Evolutionary conservation across 805 yeast species (phyloP).

Genomic region (Jamesozyma rosinii): DNA sequence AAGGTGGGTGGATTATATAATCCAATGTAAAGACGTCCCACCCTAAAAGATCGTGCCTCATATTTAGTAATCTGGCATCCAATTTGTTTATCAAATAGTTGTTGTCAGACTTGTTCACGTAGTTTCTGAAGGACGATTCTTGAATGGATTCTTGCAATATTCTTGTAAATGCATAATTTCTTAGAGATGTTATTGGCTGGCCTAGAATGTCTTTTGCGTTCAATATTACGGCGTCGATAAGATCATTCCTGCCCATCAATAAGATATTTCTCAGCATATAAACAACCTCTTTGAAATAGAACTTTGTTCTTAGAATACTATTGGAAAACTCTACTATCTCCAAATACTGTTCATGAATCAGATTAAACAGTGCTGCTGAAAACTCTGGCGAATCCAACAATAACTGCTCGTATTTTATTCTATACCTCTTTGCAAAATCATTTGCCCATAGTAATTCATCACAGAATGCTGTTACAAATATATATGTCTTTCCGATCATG

Average conservation of each 20-base stretch:
- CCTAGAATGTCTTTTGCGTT: constrained; percentile 46
- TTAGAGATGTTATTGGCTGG: constrained; percentile 53
- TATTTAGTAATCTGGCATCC: constrained; percentile 75
- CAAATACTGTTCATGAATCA: constrained; percentile 37
- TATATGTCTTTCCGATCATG: constrained; percentile 64
- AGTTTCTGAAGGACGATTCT: constrained; percentile 41
- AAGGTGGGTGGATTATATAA: constrained; percentile 46
- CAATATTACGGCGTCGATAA: constrained; percentile 54
- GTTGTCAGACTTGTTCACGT: constrained; percentile 28
- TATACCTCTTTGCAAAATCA: constrained; percentile 31
- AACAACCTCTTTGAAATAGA: constrained; percentile 45
- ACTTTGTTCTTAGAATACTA: constrained; percentile 40
- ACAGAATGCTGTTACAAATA: constrained; percentile 57
- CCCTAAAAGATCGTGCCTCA: constrained; percentile 65
- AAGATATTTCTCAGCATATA: constrained; percentile 54
- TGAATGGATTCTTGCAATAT: constrained; percentile 56
- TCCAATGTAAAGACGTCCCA: constrained; percentile 93
- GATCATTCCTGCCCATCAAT: constrained; percentile 72
- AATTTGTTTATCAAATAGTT: constrained; percentile 42
- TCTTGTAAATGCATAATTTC: constrained; percentile 57
- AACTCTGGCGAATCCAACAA: constrained; percentile 2
- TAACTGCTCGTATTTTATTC: constrained; percentile 8
- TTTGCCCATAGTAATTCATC: constrained; percentile 59
- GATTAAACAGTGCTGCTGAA: constrained; percentile 22
- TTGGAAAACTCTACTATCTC: constrained; percentile 49